phyloP scores from a whole-genome alignment of 2,329 filamentous ascomycete genomes.

The Ophiostoma piceae region DNA sequence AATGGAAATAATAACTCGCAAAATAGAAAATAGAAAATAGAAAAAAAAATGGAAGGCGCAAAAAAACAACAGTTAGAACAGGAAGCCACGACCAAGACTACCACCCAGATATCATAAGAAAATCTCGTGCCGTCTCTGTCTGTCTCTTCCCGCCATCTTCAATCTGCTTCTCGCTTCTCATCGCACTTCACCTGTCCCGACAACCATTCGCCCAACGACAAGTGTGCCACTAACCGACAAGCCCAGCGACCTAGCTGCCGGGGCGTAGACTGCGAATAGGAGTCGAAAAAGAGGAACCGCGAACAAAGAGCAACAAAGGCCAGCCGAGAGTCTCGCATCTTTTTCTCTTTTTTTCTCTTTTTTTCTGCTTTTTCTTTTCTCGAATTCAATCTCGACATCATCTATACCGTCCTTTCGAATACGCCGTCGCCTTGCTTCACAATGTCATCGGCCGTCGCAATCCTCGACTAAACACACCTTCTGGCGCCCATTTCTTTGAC shows the following conservation, averaged over 20 bases:
- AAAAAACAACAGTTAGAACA: neutral
- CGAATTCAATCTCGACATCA: neutral
- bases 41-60: slow-evolving; percentile 7
- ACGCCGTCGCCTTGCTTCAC: neutral
- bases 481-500: neutral
- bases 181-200: neutral
- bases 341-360: neutral
- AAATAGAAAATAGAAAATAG: slow-evolving; percentile 3
- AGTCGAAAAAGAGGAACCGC: slow-evolving; percentile 1
- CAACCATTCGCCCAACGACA: neutral
- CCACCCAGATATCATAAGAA: neutral
- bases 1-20: neutral
- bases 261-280: slow-evolving; percentile 1
- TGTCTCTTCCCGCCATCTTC: neutral
- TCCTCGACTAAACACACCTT: slow-evolving; percentile 4
- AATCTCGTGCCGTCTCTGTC: neutral
- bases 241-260: neutral
- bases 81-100: neutral
- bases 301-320: slow-evolving; percentile 11
- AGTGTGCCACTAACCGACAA: neutral
- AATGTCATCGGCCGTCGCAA: neutral
- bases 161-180: neutral
- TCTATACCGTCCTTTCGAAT: neutral
- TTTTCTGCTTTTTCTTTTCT: neutral
- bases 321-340: neutral